Base-by-base conservation (phyloP, 768 basidiomycete species). In the Tylopilus sp. region DNA sequence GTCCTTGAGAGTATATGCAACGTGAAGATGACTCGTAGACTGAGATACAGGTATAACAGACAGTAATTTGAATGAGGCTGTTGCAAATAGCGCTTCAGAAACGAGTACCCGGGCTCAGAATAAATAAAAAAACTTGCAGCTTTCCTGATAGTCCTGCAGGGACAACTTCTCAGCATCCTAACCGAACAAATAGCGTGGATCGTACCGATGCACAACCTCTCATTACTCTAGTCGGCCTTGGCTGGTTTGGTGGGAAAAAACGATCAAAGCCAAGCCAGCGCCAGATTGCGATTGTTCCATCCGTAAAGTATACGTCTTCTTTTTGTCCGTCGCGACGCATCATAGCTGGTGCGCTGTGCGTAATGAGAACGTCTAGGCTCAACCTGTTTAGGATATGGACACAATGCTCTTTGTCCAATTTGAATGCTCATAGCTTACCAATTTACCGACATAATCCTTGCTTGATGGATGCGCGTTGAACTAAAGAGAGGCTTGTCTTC, bases 401-500 rank as follows among this genome's bases (percentile, higher is more conserved):
- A 38, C 11, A 21, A 26, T 17, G 25, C 15, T 21, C 47, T 23
- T 30, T 13, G 9, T 30, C 18, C 26, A 38, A 22, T 18, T 17
- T 22, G 36, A 9, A 12, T 28, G 3, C 20, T 11, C 4, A 50
- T 10, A 18, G 47, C 38, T 49, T 53, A 85, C 88, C 88, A 91
- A 33, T 73, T 67, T 2, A 90, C 71, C 3, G 85, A 85, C 18
- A 83, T 63, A 2, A 88, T 77, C 9, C 82, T 74, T 15, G 84
- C 79, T 57, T 79, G 81, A 57, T 90, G 88, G 12, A 91, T 73
- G 26, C 74, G 70, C 23, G 78, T 74, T 38, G 80, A 86, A 57
- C 82, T 85, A 61, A 89, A 90, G 3, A 91, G 63, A 0, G 89
- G 88, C 53, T 89, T 90, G 53, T 91, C 88, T 63, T 85, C 83